Conservation (phyloP, 106 monocot genomes). For the Amphibolis antarctica region DNA sequence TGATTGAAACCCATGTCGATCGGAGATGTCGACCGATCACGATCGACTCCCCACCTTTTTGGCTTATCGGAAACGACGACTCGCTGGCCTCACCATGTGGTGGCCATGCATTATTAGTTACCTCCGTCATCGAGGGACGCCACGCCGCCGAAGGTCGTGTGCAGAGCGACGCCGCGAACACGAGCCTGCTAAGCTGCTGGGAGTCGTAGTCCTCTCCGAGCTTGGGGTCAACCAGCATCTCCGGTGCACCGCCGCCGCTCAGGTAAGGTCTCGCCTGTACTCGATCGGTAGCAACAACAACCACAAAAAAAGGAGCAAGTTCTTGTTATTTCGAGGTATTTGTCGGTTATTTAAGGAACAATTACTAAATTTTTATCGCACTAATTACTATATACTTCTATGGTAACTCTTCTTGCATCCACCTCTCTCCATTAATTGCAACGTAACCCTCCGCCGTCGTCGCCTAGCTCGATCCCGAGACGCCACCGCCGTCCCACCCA, state of each 20-base stretch:
- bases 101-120: no score
- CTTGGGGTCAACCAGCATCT: slow-evolving; percentile 24
- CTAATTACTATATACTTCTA: no score
- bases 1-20: neutral
- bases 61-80: neutral
- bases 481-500: no score
- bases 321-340: no score
- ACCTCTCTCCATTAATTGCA: no score
- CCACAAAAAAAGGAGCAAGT: neutral
- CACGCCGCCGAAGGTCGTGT: slow-evolving; percentile 13
- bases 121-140: slow-evolving; percentile 31
- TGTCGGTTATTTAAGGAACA: no score
- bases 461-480: no score
- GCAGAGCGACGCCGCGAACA: slow-evolving; percentile 27
- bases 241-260: slow-evolving; percentile 7
- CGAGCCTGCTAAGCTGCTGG: slow-evolving; percentile 21
- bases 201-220: slow-evolving; percentile 16
- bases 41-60: neutral
- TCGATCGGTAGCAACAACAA: neutral
- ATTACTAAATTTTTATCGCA: no score
- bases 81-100: neutral
- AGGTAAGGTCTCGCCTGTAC: slow-evolving; percentile 23
- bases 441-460: no score
- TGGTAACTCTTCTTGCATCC: no score
- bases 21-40: neutral